Base-by-base conservation (phyloP, 2,329 filamentous ascomycete species). In the Fusarium kyushuense region DNA sequence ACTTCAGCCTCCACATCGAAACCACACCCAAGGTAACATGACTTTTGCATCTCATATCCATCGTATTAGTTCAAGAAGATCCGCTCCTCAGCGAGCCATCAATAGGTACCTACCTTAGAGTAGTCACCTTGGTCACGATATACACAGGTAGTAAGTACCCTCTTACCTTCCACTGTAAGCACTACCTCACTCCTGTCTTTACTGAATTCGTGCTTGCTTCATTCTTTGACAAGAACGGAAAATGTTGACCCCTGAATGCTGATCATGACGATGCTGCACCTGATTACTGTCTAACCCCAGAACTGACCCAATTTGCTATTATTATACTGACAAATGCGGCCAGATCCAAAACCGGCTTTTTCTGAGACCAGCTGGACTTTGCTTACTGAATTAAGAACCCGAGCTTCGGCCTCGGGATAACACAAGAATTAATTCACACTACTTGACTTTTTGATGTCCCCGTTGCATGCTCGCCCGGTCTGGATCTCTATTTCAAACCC, bases 401-500 rank as follows among this genome's bases (percentile, higher is more conserved):
- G 43, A 32, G 14, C 29, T 16, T 32, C 48, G 27, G 52, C 2
- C n/a, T 30, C 30, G 41, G 52, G 23, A 54, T 47, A 54, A 54
- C 29, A 30, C 16, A 19, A 46, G 45, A 45, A 38, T 42, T 27
- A 54, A 32, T 41, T 23, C n/a, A 46, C 19, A 12, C 33, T 60
- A 47, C 62, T 42, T 48, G 62, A 49, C 63, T 58, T 66, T 42
- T 25, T 13, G 40, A 63, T 49, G 54, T n/a, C 42, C 47, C 42
- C 27, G 60, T 57, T 58, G 36, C 38, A 41, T 62, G 36, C 30
- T 57, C 56, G 57, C 41, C 52, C 29, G 58, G 67, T 58, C 67
- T 70, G 59, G 67, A 70, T 64, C 67, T 70, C 40, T 60, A 55
- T 54, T 61, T 54, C 53, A 63, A 60, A 68, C 55, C 67, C 67